Base-by-base conservation (phyloP, 345 rosid species). In the Salix viminalis region DNA sequence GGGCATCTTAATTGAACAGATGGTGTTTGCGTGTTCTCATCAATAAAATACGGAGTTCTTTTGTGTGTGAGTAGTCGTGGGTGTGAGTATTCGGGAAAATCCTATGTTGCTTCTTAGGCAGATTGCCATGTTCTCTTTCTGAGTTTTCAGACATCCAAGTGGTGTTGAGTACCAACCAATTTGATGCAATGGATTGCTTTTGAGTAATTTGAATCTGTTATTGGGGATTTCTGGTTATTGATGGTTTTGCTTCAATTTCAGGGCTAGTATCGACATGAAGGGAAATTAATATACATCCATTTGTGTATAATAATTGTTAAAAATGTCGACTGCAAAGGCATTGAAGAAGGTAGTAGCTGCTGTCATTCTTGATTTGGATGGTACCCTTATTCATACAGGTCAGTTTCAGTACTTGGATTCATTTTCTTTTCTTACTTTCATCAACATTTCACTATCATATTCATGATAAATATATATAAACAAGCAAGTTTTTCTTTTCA, bases 291-390 rank as follows among this genome's bases (percentile, higher is more conserved):
- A 13, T 7, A 13, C 9, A 7, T 7, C 19, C 6, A n/a, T 24
- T 16, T 44, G 23, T 67, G 18, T 19, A 19, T 71, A 52, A 11
- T 28, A 28, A 67, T 28, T 66, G 66, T 71, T 70, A 67, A 52
- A 61, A 67, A 69, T 85, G 80, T 85, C 88, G 42, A 81, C 82
- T 71, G 79, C 84, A 72, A 85, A 80, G 36, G 80, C 78, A 9
- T 58, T 58, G 62, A 58, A 9, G 62, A 58, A 58, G 28, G 23
- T n/a, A 58, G 62, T 58, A 58, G 23, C 62, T 24, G 89, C 86
- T 16, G 93, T 93, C 62, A 85, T 91, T 65, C 83, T 93, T 64
- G 97, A 90, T 84, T 84, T 93, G 80, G 96, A 93, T 77, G 97
- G 94, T 18, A 91, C 97, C 65, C 86, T 93, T 73, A 79, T 90